Base-by-base conservation (phyloP, 805 yeast species). In the Starmerella lactis-condensi region DNA sequence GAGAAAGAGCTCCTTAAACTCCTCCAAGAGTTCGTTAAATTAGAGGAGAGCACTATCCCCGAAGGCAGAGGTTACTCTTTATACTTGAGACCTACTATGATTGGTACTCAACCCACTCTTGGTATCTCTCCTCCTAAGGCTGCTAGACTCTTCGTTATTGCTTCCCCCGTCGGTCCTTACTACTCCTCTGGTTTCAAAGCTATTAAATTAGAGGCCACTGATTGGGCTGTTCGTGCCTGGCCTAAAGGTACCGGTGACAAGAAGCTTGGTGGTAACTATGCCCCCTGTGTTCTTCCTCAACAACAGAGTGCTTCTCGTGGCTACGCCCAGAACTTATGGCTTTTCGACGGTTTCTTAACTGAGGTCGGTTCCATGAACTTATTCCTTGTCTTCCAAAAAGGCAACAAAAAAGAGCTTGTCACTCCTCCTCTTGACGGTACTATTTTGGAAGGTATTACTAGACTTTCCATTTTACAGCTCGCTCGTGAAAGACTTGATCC, bases 331-430 rank as follows among this genome's bases (percentile, higher is more conserved):
- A 85, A 85, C 64, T 62, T 85, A 54, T 85, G 96, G 98, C 64
- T 85, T 48, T 85, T 85, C 48, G 85, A 85, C 53, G 69, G 72
- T 46, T 54, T 69, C 54, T 70, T 85, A 47, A 85, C 96, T 44
- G 96, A 85, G 62, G 96, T 81, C 35, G 98, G 98, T 43, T 82
- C 96, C 36, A 89, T 85, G 96, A 85, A 85, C 58, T 85, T 67
- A 27, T 85, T 89, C 61, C 72, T 77, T 47, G 94, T 71, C 21
- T 79, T 85, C 64, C 60, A 75, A 55, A 68, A 76, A 54, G 52
- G 67, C n/a, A 57, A 56, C 26, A 77, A 73, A 58, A 77, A 76
- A 51, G 96, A 85, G 61, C 67, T 85, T 44, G 92, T 70, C 29
- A 85, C 98, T 40, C 93, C 94, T 41, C 96, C 98, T 39, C 64